Base-by-base conservation (phyloP, 1,284 basidiomycete species). In the Tilletiaria anomala region DNA sequence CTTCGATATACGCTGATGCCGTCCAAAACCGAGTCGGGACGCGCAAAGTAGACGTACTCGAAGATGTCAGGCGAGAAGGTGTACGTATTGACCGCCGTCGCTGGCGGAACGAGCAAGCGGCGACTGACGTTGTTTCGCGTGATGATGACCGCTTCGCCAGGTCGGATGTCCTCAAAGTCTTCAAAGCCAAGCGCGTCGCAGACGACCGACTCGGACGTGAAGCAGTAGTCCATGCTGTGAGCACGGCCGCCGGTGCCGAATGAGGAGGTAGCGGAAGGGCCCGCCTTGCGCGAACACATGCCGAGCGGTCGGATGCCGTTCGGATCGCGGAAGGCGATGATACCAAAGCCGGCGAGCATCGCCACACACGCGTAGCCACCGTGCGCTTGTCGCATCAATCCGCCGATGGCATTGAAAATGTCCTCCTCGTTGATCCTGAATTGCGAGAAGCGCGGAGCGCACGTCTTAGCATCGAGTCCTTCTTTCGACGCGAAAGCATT, bases 1-100 rank as follows among this genome's bases (percentile, higher is more conserved):
- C 83, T 83, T 42, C 91, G 78, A 70, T 99, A 97, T 38, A 99
- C 93, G 59, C 84, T 88, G 68, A 97, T 80, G 31, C 93, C 91
- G 66, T 99, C 91, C 47, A 99, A 75, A 44, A 94, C 93, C 15
- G 87, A 93, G 72, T 97, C 93, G 2, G 91, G 93, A 48, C 93
- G 81, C 6, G 93, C 88, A 69, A 99, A 89, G 73, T 99, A 99
- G 51, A 99, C 91, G 61, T 80, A 94, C 75, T 99, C 93, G 66
- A 97, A 99, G n/a, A 97, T 94, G 71, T 97, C 93, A n/a, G 93
- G 93, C 1, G 61, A 45, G 32, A 65, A 65, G 8, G 50, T 12
- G 44, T 53, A 53, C 4, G 46, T 47, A 17, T 50, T 43, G 8
- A 46, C 44, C 15, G 48, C 45, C 35, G 43, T 44, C 35, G 50